A percentile compares a stretch with the other conserved stretches of the same genome.
These are phyloP conservation scores for Aspergillus sp. DNA, from an alignment of 2,329 filamentous ascomycete species.

Conservation along the genomic window DNA sequence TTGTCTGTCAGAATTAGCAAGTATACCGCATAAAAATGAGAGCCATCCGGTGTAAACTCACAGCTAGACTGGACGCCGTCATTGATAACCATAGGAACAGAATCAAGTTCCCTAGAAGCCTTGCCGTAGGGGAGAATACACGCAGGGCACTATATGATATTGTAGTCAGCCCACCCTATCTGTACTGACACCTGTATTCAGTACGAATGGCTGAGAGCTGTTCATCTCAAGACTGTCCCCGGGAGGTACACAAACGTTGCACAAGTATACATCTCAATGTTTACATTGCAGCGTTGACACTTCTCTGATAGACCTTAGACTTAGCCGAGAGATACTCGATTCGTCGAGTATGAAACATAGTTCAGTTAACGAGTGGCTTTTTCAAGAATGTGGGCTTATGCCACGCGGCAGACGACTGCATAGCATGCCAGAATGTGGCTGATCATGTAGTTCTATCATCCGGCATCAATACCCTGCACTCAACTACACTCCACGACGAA, in stretches of 20 bases:
- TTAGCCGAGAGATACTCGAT: too few species aligned
- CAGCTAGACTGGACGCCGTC: not conserved
- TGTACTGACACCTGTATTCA: too few species aligned
- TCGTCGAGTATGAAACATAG: accelerated
- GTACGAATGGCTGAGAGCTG: too few species aligned
- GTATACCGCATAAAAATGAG: too few species aligned
- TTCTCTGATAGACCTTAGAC: too few species aligned
- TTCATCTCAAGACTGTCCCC: too few species aligned
- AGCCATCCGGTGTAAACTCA: too few species aligned
- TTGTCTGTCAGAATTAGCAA: not conserved
- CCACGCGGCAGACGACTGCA: not conserved
- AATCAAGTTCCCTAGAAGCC: not conserved
- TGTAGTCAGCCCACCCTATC: not conserved
- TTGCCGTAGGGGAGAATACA: not conserved
- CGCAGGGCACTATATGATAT: not conserved
- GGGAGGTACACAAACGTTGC: too few species aligned
- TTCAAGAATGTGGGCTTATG: not conserved
- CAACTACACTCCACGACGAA: constrained; percentile 21
- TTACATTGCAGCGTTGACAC: too few species aligned
- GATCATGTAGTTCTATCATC: not conserved
- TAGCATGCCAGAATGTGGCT: not conserved
- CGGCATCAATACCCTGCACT: constrained; percentile 30
- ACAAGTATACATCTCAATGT: too few species aligned
- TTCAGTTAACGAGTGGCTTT: not conserved
- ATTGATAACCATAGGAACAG: not conserved